Evolutionary conservation across 2,329 filamentous ascomycete genomes (phyloP).

Genomic region (Lasiodiplodia sp.): DNA sequence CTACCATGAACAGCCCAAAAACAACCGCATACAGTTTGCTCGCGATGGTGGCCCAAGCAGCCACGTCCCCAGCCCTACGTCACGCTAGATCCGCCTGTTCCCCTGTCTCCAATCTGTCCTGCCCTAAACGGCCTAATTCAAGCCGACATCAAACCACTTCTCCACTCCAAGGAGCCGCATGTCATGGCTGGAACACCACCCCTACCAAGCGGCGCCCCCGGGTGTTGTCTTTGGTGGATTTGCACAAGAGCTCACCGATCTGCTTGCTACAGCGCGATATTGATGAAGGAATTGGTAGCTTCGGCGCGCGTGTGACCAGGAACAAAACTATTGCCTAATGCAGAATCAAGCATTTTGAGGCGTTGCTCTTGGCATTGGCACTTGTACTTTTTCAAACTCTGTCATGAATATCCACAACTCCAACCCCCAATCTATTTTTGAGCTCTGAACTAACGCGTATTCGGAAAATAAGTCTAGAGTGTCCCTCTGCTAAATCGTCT

Average conservation of each 20-base stretch:
- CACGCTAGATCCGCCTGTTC: slow-evolving; percentile 12
- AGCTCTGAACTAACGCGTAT: slow-evolving; percentile 5
- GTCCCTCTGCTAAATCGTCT: background rate
- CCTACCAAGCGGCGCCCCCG: no score
- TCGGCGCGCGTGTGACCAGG: background rate
- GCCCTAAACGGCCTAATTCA: background rate
- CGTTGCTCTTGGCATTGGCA: background rate
- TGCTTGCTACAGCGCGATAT: no score
- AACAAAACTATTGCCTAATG: background rate
- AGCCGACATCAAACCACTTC: background rate
- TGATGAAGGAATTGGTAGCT: no score
- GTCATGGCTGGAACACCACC: no score
- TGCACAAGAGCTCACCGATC: background rate
- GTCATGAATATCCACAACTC: background rate
- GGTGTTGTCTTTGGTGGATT: no score
- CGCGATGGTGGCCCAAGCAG: slow-evolving; percentile 1
- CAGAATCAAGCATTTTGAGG: background rate
- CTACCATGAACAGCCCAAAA: background rate
- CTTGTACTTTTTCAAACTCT: background rate
- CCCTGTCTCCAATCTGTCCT: background rate
- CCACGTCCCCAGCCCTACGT: slow-evolving; percentile 9
- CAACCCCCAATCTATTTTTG: slow-evolving; percentile 10
- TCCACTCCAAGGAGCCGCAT: background rate
- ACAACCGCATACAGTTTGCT: background rate
- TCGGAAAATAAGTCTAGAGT: slow-evolving; percentile 6